A percentile compares a stretch with the other conserved stretches of the same genome.
Conservation (phyloP, 2,329 filamentous ascomycete genomes). For the Whalleya microplaca region DNA sequence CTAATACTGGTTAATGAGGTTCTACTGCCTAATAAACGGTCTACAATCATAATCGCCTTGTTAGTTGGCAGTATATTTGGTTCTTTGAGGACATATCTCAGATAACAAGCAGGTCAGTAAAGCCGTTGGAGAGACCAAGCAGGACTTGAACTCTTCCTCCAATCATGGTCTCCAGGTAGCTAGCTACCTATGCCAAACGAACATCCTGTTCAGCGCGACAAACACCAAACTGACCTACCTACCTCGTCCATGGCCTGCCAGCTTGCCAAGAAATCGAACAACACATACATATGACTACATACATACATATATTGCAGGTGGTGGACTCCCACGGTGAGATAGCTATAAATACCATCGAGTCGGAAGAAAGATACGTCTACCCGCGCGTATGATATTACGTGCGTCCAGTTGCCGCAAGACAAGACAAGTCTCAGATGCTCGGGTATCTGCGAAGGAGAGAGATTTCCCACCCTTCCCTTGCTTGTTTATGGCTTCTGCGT, state of each 20-base stretch:
- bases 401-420: neutral
- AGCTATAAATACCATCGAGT: neutral
- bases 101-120: neutral
- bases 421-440: neutral
- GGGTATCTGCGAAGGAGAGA: neutral
- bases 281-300: neutral
- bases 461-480: neutral
- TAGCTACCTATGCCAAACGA: neutral
- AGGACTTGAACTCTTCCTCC: neutral
- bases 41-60: neutral
- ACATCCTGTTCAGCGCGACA: neutral
- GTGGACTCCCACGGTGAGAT: neutral
- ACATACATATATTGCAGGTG: neutral
- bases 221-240: too few species aligned
- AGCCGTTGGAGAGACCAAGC: neutral
- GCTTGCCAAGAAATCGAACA: neutral
- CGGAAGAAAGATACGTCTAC: neutral
- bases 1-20: neutral
- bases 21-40: neutral
- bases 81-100: neutral
- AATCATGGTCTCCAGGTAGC: neutral
- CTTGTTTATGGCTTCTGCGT: neutral
- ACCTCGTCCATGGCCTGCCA: neutral
- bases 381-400: neutral
- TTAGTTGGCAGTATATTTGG: neutral